Evolutionary conservation across 2,329 filamentous ascomycete genomes (phyloP).

Genomic region (Aschersonia sp.): DNA sequence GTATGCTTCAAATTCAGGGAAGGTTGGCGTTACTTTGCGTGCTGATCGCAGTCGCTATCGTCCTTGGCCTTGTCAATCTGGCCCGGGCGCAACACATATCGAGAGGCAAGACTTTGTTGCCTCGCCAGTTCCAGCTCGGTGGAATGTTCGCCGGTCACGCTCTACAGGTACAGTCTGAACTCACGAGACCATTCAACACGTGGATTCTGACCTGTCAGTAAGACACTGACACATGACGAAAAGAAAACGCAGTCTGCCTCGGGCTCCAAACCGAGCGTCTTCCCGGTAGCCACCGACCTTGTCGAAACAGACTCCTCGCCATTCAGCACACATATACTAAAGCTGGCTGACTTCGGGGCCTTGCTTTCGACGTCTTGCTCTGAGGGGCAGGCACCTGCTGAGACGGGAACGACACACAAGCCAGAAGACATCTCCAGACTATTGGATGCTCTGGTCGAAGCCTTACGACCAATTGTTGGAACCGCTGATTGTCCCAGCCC

Average conservation of each 20-base stretch:
- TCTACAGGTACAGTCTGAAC: slow-evolving; percentile 5
- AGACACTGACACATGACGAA: not conserved
- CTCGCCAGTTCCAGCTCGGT: slow-evolving; percentile 12
- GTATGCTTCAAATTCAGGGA: not conserved
- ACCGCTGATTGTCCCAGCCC: not conserved
- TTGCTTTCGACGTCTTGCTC: not conserved
- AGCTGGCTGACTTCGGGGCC: not conserved
- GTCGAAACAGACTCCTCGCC: not conserved
- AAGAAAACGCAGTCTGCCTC: not conserved
- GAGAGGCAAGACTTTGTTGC: slow-evolving; percentile 1
- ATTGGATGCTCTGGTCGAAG: slow-evolving; percentile 4
- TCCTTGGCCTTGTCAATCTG: slow-evolving; percentile 2
- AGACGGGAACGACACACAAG: not conserved
- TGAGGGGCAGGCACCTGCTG: not conserved
- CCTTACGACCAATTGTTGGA: slow-evolving; percentile 2
- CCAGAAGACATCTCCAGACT: not conserved
- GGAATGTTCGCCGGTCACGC: slow-evolving; percentile 6
- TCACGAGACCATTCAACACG: not conserved
- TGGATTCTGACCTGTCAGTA: not conserved
- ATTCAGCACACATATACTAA: not conserved
- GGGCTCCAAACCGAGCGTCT: not conserved
- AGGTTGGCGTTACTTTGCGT: not conserved
- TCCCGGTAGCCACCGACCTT: not conserved
- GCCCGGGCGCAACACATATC: not conserved
- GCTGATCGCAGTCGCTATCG: slow-evolving; percentile 4